Base-by-base conservation (phyloP, 768 basidiomycete species). In the Infundibulicybe gibba region DNA sequence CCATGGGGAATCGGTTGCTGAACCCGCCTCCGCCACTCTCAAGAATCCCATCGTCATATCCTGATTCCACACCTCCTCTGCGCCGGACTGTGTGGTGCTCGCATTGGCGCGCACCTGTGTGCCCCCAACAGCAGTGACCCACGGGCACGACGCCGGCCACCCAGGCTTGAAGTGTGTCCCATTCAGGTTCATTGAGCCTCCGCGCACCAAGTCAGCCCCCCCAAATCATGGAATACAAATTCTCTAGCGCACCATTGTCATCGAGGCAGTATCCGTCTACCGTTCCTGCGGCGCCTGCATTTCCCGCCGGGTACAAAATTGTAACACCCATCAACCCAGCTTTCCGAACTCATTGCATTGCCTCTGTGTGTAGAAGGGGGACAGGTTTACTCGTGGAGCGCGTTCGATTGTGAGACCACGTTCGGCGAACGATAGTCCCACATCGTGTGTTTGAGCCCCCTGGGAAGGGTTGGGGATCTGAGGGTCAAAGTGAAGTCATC, bases 291-390 rank as follows among this genome's bases (percentile, higher is more conserved):
- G 68, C 70, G 5, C 74, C 75, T 20, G 53, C 1, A 43, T 76
- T 72, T 0, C 74, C 74, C 0, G 69, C 65, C 1, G 64, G 61
- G 44, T 59, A 78, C 17, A 79, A 30, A 6, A 78, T 35, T 13
- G 77, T 74, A 13, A 69, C 60, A 35, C 77, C 77, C 72, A 74
- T 66, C 11, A 79, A 21, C 72, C 76, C 16, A 78, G 64, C 45
- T 78, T 78, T 6, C 49, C 76, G 47, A 74, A 77, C 53, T 79
- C 76, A 12, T 49, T 53, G 54, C 77, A 79, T 49, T 77, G 75
- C 20, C 75, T 64, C 17, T 52, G 33, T n/a, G 61, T 59, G 49
- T 70, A 76, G 37, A 53, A 52, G 17, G 52, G 31, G 10, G 68
- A 58, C 39, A 72, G 55, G 9, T 60, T 6, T 62, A 63, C 47